Percentiles rank a stretch among this genome's conserved stretches.
These are phyloP conservation scores for Tricholoma sp. DNA, from an alignment of 768 basidiomycete species.

Conservation along the genomic window DNA sequence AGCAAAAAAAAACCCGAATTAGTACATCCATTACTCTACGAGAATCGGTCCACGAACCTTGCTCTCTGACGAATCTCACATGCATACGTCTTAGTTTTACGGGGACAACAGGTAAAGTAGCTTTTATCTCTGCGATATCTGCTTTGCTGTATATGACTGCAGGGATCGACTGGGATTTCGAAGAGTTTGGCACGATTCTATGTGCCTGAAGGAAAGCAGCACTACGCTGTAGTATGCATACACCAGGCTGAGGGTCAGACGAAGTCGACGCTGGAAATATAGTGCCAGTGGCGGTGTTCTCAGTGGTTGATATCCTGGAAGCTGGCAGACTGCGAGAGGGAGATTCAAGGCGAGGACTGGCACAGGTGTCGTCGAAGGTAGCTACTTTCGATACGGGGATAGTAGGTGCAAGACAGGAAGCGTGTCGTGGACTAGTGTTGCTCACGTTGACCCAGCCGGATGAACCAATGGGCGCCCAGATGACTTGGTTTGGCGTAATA, in stretches of 20 bases:
- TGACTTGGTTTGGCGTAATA: background rate
- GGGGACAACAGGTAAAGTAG: background rate
- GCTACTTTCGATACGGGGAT: background rate
- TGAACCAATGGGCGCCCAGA: background rate
- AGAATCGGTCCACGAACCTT: background rate
- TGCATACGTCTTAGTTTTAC: background rate
- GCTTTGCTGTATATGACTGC: background rate
- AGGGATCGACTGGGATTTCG: background rate
- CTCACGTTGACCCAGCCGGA: background rate
- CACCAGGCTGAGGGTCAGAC: background rate
- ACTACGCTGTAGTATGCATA: background rate
- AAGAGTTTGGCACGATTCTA: background rate
- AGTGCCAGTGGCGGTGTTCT: background rate
- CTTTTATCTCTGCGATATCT: background rate
- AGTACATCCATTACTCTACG: too few species aligned
- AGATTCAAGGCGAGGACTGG: background rate
- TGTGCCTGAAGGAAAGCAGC: background rate
- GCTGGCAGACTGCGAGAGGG: background rate
- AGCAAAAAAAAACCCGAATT: too few species aligned
- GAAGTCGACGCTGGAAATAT: background rate
- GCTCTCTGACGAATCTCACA: background rate
- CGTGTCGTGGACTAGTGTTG: background rate
- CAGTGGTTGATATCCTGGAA: background rate
- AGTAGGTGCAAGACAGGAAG: background rate
- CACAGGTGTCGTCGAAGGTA: background rate